Percentiles rank a stretch among this genome's conserved stretches.
Conservation (phyloP, 2,329 filamentous ascomycete genomes). For the Rutstroemia sydowiana region DNA sequence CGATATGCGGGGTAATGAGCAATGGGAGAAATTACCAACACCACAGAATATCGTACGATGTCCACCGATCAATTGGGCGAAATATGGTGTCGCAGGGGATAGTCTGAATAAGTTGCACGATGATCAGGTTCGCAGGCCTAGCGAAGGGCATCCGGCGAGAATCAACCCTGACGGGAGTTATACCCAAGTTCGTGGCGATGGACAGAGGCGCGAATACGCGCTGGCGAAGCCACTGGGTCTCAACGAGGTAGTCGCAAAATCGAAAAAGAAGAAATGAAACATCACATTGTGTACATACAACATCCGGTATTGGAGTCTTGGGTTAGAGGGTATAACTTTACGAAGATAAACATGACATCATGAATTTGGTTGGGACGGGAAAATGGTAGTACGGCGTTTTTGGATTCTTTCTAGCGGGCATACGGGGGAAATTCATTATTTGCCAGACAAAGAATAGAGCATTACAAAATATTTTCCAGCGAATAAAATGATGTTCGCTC, state of each 20-base stretch:
- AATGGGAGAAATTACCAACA: conserved; percentile 61
- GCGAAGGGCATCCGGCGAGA: conserved; percentile 44
- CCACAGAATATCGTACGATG: conserved; percentile 78
- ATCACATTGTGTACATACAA: neutral
- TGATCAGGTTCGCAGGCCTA: conserved; percentile 65
- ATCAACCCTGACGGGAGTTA: conserved; percentile 40
- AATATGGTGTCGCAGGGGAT: conserved; percentile 85
- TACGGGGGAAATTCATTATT: neutral
- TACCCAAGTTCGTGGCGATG: conserved; percentile 32
- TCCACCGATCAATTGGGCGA: conserved; percentile 88
- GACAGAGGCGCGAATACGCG: conserved; percentile 21
- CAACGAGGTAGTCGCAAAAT: neutral
- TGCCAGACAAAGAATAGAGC: no score
- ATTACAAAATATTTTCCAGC: no score
- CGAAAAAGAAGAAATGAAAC: conserved; percentile 35
- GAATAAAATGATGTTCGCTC: no score
- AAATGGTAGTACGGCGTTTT: conserved; percentile 6
- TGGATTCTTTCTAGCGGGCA: neutral
- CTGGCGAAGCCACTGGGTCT: conserved; percentile 1
- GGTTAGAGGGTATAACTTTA: neutral
- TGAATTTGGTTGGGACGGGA: neutral
- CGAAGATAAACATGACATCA: conserved; percentile 3
- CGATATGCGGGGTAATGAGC: conserved; percentile 8
- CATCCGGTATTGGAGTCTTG: neutral
- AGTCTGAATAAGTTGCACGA: conserved; percentile 77